phyloP scores from a whole-genome alignment of 768 basidiomycete species.

The Tylopilus felleus region DNA sequence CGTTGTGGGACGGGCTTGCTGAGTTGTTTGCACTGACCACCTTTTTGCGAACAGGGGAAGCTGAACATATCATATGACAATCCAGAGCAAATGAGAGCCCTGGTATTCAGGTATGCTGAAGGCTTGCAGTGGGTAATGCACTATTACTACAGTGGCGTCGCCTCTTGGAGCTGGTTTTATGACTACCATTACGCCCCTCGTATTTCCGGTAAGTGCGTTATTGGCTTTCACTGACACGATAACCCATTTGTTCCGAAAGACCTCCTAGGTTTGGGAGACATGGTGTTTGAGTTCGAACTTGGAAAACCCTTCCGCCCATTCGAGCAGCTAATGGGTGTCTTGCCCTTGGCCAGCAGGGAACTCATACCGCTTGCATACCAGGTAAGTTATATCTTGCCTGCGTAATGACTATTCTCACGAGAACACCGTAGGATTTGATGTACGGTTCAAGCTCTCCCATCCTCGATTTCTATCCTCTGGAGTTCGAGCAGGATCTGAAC shows the following conservation, averaged over 20 bases:
- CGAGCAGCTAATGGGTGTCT: slow-evolving; percentile 96
- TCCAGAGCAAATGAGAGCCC: slow-evolving; percentile 60
- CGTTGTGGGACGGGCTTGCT: slow-evolving; percentile 40
- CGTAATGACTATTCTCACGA: neutral
- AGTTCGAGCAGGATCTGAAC: slow-evolving; percentile 92
- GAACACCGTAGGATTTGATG: slow-evolving; percentile 75
- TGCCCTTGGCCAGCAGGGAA: slow-evolving; percentile 87
- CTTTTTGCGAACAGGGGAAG: slow-evolving; percentile 60
- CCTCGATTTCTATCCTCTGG: slow-evolving; percentile 87
- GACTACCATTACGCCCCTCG: slow-evolving; percentile 96
- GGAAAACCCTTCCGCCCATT: slow-evolving; percentile 90
- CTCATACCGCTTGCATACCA: slow-evolving; percentile 84
- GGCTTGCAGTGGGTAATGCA: slow-evolving; percentile 99
- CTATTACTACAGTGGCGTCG: slow-evolving; percentile 96
- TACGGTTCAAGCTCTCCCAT: slow-evolving; percentile 79
- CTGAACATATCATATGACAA: slow-evolving; percentile 76
- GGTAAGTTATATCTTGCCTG: slow-evolving; percentile 38
- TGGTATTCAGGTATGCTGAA: slow-evolving; percentile 83
- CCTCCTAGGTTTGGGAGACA: slow-evolving; percentile 56
- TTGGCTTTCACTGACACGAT: neutral
- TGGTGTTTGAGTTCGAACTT: slow-evolving; percentile 83
- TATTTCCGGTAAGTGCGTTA: slow-evolving; percentile 70
- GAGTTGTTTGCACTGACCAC: slow-evolving; percentile 11
- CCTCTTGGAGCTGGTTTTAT: slow-evolving; percentile 99
- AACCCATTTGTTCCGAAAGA: slow-evolving; percentile 37